These are phyloP conservation scores for Bertia moriformis DNA, from an alignment of 2,329 filamentous ascomycete species.

Conservation along the genomic window DNA sequence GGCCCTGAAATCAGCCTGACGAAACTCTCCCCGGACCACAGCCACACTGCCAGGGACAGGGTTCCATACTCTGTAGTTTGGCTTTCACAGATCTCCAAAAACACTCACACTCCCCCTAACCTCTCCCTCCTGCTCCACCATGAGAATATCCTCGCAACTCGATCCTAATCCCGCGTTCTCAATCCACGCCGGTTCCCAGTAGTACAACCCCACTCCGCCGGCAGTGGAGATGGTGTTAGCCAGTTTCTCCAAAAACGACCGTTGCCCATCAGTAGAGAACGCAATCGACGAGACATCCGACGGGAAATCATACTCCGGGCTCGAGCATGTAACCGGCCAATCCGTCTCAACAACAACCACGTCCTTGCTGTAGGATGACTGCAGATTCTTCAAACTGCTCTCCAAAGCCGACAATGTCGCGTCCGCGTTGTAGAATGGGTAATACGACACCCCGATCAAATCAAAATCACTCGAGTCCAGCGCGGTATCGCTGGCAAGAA, in stretches of 20 bases:
- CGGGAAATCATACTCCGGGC: constrained; percentile 42
- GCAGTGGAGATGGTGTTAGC: constrained; percentile 37
- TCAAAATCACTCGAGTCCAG: constrained; percentile 44
- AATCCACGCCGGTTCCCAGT: constrained; percentile 64
- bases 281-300: constrained; percentile 43
- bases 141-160: constrained; percentile 47
- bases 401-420: constrained; percentile 45
- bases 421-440: constrained; percentile 51
- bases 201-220: constrained; percentile 47
- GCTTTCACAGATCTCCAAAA: constrained; percentile 35
- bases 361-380: constrained; percentile 45
- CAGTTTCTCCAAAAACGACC: constrained; percentile 42
- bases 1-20: too few relatives aligned
- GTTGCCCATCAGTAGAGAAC: constrained; percentile 47
- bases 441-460: constrained; percentile 59
- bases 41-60: too few relatives aligned
- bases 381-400: constrained; percentile 40
- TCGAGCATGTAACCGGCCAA: constrained; percentile 53
- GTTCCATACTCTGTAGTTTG: too few relatives aligned
- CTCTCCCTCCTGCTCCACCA: constrained; percentile 37
- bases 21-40: too few relatives aligned
- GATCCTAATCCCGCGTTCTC: constrained; percentile 50
- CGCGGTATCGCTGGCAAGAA: constrained; percentile 30
- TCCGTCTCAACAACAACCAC: constrained; percentile 58
- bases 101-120: constrained; percentile 41